These are phyloP conservation scores for Fusarium subtropicale DNA, from an alignment of 2,329 filamentous ascomycete species.

Conservation along the genomic window DNA sequence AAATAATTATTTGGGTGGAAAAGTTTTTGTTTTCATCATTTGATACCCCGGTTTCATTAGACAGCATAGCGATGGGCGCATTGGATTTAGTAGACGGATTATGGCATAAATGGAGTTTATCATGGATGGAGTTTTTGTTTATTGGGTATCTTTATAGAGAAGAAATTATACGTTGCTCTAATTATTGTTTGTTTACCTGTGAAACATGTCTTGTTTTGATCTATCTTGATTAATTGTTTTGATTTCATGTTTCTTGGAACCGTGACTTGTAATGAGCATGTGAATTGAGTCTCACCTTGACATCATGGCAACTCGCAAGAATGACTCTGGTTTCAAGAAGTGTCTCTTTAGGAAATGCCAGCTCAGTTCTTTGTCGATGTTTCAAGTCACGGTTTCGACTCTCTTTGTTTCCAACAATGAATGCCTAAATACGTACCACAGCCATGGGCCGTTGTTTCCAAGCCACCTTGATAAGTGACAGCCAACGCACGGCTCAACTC, in stretches of 20 bases:
- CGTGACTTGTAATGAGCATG: background rate
- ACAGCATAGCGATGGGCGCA: conserved; percentile 19
- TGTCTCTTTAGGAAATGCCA: background rate
- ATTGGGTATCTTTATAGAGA: background rate
- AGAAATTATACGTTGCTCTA: conserved; percentile 1
- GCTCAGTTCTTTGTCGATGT: background rate
- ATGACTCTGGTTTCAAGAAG: background rate
- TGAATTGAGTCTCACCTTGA: background rate
- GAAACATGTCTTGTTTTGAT: background rate
- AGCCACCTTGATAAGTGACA: conserved; percentile 7
- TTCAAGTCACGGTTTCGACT: background rate
- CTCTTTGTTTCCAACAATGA: conserved; percentile 18
- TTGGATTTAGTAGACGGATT: conserved; percentile 13
- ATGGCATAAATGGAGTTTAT: background rate
- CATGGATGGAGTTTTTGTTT: conserved; percentile 1
- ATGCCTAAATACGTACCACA: background rate
- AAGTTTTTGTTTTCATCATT: conserved; percentile 14
- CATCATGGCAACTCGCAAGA: background rate
- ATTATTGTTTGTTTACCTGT: background rate
- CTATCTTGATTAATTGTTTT: background rate
- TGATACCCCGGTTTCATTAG: conserved; percentile 15
- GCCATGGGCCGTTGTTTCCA: conserved; percentile 8
- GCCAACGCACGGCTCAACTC: conserved; percentile 21
- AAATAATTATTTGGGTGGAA: background rate
- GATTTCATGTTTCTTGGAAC: background rate